phyloP scores from a whole-genome alignment of 129 eudicot genomes.

The Escallonia herrerae region DNA sequence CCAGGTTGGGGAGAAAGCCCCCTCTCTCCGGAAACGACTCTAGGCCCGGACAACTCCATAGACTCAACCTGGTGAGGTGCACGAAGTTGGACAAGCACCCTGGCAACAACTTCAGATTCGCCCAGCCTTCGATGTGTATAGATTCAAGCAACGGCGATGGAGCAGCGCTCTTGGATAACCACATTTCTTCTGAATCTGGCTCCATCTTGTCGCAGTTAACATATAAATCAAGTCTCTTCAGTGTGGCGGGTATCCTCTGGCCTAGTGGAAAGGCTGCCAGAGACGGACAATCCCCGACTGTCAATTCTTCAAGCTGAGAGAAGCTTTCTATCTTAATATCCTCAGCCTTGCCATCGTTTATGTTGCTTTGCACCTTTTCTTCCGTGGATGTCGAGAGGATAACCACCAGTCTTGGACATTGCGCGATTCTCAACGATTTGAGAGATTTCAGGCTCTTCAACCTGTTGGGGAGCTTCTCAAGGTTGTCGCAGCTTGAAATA shows the following conservation, averaged over 20 bases:
- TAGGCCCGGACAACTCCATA: not conserved
- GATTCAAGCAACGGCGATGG: not conserved
- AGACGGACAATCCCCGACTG: not conserved
- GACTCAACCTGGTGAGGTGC: not conserved
- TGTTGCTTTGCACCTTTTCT: not conserved
- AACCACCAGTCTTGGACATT: not conserved
- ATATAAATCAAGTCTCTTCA: not conserved
- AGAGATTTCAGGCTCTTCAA: not conserved
- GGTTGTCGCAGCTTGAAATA: not conserved
- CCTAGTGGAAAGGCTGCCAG: not conserved
- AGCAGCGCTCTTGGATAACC: not conserved
- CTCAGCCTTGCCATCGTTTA: not conserved
- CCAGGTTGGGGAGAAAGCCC: not conserved
- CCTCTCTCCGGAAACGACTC: slow-evolving; percentile 11
- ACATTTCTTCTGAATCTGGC: not conserved
- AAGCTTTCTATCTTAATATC: not conserved
- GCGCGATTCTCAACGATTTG: not conserved
- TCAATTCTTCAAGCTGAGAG: not conserved
- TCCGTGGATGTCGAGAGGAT: not conserved
- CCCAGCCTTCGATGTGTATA: not conserved
- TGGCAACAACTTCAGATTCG: not conserved
- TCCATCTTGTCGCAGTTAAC: not conserved
- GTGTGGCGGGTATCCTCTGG: not conserved
- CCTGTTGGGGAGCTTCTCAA: not conserved
- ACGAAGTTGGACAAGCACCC: not conserved